Conservation (phyloP, 352 stramenopile genomes). For the Plasmopara viticola region DNA sequence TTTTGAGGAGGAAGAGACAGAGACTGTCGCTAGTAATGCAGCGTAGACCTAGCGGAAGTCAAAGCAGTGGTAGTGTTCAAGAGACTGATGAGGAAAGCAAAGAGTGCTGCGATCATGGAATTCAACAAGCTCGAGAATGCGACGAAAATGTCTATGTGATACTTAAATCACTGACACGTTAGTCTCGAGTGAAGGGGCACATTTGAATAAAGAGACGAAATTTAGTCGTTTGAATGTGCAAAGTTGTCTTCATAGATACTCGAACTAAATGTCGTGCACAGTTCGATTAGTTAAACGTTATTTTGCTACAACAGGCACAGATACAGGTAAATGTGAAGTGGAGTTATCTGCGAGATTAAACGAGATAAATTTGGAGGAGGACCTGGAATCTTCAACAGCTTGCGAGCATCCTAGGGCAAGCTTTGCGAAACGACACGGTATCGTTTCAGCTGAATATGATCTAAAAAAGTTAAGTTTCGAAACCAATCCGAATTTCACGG, state of each 20-base stretch:
- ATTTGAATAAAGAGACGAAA: conserved; percentile 2
- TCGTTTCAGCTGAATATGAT: conserved; percentile 47
- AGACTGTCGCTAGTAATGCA: conserved; percentile 2
- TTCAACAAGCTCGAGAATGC: conserved; percentile 37
- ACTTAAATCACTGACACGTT: conserved; percentile 11
- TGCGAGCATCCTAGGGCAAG: conserved; percentile 58
- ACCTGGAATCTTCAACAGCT: conserved; percentile 21
- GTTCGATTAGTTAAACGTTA: conserved; percentile 74
- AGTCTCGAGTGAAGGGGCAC: not conserved
- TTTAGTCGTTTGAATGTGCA: conserved; percentile 27
- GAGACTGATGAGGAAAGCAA: conserved; percentile 49
- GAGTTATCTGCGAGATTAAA: conserved; percentile 16
- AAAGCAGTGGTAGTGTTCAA: conserved; percentile 43
- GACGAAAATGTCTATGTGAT: conserved; percentile 48
- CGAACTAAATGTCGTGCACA: conserved; percentile 74
- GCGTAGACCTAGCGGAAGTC: conserved; percentile 31
- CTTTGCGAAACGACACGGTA: conserved; percentile 43
- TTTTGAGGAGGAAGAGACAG: conserved; percentile 11
- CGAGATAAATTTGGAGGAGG: conserved; percentile 5
- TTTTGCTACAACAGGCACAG: conserved; percentile 17
- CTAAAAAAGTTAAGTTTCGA: conserved; percentile 41
- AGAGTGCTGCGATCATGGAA: conserved; percentile 30
- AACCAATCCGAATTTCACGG: conserved; percentile 52
- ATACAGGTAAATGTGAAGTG: conserved; percentile 7
- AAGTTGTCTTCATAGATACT: conserved; percentile 80